phyloP scores from a whole-genome alignment of 805 yeast species.

The Candida sanyiensis region DNA sequence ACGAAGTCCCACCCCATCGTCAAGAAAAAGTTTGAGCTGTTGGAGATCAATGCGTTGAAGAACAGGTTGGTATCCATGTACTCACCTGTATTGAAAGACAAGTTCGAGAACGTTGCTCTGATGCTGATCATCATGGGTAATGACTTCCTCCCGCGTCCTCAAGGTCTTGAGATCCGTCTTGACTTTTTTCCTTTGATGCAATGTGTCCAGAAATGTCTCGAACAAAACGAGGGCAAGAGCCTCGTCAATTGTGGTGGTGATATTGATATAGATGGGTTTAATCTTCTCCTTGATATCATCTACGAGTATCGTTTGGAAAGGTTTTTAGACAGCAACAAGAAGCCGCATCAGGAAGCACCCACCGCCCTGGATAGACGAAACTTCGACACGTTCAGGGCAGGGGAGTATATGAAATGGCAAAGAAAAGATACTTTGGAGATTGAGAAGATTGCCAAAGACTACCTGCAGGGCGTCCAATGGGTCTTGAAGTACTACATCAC shows the following conservation, averaged over 20 bases:
- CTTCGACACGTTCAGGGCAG: slow-evolving; percentile 70
- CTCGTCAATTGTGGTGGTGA: not conserved
- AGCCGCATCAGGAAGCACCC: not conserved
- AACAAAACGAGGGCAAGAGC: not conserved
- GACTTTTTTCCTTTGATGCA: slow-evolving; percentile 53
- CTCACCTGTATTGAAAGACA: slow-evolving; percentile 28
- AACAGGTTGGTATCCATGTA: slow-evolving; percentile 59
- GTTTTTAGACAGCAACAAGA: too few relatives aligned
- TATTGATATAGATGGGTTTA: slow-evolving; percentile 26
- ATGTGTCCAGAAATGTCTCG: slow-evolving; percentile 38
- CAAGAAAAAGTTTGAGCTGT: slow-evolving; percentile 58
- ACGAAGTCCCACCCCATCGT: slow-evolving; percentile 56
- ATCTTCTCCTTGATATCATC: slow-evolving; percentile 1
- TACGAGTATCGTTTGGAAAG: slow-evolving; percentile 30
- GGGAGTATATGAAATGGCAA: slow-evolving; percentile 66
- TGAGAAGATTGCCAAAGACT: slow-evolving; percentile 57
- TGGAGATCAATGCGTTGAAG: slow-evolving; percentile 63
- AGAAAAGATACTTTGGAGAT: slow-evolving; percentile 39
- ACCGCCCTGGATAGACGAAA: slow-evolving; percentile 40
- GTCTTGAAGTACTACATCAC: slow-evolving; percentile 78
- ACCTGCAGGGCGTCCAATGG: slow-evolving; percentile 92
- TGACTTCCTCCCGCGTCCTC: slow-evolving; percentile 89
- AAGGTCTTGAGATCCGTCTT: slow-evolving; percentile 72
- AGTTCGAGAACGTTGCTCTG: slow-evolving; percentile 75
- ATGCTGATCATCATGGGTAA: slow-evolving; percentile 90